Evolutionary conservation across 2,329 filamentous ascomycete genomes (phyloP), one percentile per base, ranked within the genome.

Genomic region (Keithomyces neogunnii): DNA sequence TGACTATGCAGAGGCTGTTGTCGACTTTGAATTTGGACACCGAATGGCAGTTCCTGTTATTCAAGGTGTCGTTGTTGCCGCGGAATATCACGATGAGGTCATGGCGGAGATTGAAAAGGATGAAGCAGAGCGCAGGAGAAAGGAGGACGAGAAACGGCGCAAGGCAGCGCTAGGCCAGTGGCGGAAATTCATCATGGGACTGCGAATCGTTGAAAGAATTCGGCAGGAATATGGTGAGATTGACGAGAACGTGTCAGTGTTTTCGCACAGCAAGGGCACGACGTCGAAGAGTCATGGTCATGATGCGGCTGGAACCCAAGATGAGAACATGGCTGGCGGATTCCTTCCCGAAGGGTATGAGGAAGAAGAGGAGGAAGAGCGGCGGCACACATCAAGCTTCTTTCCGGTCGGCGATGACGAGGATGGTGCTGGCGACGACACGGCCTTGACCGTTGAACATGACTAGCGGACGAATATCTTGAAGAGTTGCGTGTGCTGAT

Each of bases 1-100:
- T 38, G 90, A 96, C 63, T 95, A 85, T 60, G 93, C 93, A 0
- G 93, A 97, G 68, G 93, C 93, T 1, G 93, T 96, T 2, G 91
- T 91, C 0, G 93, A 89, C 1, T 99, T 99, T 64, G 93, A 99
- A 63, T 99, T 97, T 65, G 92, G 92, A 0, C 86, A 93, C 60
- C 86, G 93, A 54, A 91, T 93, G 77, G 93, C 93, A 4, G 89
- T 97, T 1, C 93, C 93, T 0, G 83, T 96, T 1, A 86, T 97
- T 31, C 86, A 88, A 50, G 93, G 92, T 1, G 89, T 96, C 0
- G 90, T 99, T 0, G 80, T 96, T 2, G 89, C 92, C 0, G 80
- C 83, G 55, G 91, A 95, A 67, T 78, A 96, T 57, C 81, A 88
- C 54, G 81, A 84, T 13, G 65, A 79, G 35, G 78, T 96, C 1